Conservation (phyloP, 2,329 filamentous ascomycete species). For the Aspergillus terreus region DNA sequence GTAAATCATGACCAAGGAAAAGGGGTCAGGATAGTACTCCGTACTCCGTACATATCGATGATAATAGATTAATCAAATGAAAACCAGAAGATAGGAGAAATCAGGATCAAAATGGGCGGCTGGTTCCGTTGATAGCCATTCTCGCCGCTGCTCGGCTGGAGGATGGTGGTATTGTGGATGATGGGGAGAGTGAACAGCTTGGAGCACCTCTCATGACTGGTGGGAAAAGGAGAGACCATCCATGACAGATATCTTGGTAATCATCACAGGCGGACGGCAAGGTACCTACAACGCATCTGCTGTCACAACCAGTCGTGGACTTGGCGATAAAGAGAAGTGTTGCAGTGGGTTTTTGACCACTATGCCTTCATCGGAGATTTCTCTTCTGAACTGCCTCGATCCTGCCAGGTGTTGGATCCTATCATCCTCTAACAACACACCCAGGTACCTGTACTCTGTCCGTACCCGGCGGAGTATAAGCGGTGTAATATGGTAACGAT, state of each 20-base stretch:
- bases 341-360: too few relatives aligned
- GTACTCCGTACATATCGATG: slow-evolving; percentile 1
- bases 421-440: background rate
- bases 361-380: too few relatives aligned
- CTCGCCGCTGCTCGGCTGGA: background rate
- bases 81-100: background rate
- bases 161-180: background rate
- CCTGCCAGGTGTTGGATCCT: background rate
- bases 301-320: too few relatives aligned
- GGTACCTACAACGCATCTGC: too few relatives aligned
- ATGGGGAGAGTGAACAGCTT: background rate
- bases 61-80: slow-evolving; percentile 3
- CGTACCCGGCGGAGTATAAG: background rate
- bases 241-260: background rate
- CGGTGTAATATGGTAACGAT: slow-evolving; percentile 8
- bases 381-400: too few relatives aligned
- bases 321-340: too few relatives aligned
- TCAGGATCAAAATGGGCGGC: background rate
- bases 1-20: background rate
- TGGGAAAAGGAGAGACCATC: background rate
- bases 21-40: background rate
- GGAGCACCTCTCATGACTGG: background rate
- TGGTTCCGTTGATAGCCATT: background rate
- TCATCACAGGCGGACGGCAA: background rate
- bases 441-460: background rate